These are phyloP conservation scores for Neurospora tetraspora DNA, from an alignment of 495 filamentous ascomycete species.

Conservation along the genomic window DNA sequence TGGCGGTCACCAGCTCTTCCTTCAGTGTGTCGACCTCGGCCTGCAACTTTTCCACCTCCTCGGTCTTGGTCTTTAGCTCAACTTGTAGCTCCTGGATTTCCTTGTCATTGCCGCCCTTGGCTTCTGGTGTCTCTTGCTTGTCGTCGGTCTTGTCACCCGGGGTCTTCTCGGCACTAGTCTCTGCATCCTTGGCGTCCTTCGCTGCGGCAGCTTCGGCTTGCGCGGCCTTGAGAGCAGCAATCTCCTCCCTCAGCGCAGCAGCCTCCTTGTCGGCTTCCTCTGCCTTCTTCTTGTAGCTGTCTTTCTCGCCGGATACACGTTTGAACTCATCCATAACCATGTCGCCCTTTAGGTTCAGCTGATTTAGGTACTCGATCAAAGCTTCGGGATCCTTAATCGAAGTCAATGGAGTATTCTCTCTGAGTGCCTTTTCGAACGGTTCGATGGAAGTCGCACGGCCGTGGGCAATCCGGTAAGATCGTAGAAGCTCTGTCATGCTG, in stretches of 20 bases:
- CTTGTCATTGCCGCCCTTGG: constrained; percentile 40
- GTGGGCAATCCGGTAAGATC: constrained; percentile 85
- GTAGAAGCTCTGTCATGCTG: constrained; percentile 60
- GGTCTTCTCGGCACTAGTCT: background rate
- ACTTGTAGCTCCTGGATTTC: constrained; percentile 57
- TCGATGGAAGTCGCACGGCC: constrained; percentile 76
- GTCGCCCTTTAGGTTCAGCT: constrained; percentile 73
- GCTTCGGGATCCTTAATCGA: constrained; percentile 78
- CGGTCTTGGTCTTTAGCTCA: constrained; percentile 43
- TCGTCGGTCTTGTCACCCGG: background rate
- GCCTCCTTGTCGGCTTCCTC: constrained; percentile 58
- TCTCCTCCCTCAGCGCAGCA: constrained; percentile 39
- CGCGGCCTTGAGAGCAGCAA: constrained; percentile 20
- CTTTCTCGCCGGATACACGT: constrained; percentile 69
- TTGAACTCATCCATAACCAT: constrained; percentile 92
- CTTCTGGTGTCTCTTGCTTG: constrained; percentile 17
- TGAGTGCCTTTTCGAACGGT: constrained; percentile 80
- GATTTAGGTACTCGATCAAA: constrained; percentile 87
- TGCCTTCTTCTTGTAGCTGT: constrained; percentile 66
- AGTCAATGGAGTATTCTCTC: constrained; percentile 83
- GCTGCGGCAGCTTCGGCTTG: constrained; percentile 19
- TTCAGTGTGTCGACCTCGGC: constrained; percentile 27
- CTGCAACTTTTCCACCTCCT: constrained; percentile 29
- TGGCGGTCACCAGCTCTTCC: constrained; percentile 37
- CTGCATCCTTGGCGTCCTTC: constrained; percentile 5